phyloP scores from a whole-genome alignment of 225 moss, liverwort and hornwort species.

The Sphagnum tenellum region DNA sequence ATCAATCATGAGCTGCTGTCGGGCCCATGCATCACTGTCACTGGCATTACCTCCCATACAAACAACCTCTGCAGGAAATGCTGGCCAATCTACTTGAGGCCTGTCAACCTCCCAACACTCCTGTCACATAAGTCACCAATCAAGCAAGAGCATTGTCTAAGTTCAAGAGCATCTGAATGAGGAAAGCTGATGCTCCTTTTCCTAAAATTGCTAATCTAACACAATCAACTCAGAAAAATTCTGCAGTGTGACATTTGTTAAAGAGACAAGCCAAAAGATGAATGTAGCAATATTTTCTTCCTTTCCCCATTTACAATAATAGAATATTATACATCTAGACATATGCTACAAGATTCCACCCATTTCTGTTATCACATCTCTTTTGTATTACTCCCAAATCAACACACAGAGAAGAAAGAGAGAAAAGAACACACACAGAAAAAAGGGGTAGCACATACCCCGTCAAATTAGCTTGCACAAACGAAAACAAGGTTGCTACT shows the following conservation, averaged over 20 bases:
- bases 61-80: conserved; percentile 24
- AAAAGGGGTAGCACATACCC: conserved; percentile 31
- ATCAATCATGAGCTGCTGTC: conserved; percentile 68
- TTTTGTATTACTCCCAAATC: neutral
- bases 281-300: neutral
- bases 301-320: neutral
- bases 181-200: too few species aligned
- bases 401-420: neutral
- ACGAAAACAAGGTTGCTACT: conserved; percentile 68
- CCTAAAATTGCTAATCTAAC: too few species aligned
- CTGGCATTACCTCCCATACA: conserved; percentile 21
- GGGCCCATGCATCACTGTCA: conserved; percentile 69
- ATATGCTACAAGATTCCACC: neutral
- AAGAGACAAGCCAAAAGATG: neutral
- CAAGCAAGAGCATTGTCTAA: too few species aligned
- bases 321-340: neutral
- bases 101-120: conserved; percentile 18
- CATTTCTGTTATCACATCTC: neutral
- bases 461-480: conserved; percentile 80
- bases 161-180: too few species aligned
- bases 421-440: neutral
- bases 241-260: neutral
- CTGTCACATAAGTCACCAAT: too few species aligned
- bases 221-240: too few species aligned
- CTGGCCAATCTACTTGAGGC: conserved; percentile 47